Percentiles rank a stretch among this genome's conserved stretches.
Conservation (phyloP, 345 rosid genomes). For the Noccaea bulbosa region DNA sequence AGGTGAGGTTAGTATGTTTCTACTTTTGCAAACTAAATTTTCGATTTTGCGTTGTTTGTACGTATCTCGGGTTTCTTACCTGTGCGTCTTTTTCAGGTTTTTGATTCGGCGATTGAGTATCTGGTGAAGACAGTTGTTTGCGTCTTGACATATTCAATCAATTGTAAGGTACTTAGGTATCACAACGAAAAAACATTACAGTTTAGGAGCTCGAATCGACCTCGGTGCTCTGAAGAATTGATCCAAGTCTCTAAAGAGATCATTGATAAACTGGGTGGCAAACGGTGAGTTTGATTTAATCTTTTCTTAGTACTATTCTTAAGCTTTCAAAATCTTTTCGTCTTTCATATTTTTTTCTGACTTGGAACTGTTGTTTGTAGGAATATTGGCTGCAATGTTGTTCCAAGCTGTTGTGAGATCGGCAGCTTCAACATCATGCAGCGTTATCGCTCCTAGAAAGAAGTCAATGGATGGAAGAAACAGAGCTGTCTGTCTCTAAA, state of each 20-base stretch:
- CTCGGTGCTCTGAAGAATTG: conserved; percentile 50
- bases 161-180: conserved; percentile 47
- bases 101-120: conserved; percentile 58
- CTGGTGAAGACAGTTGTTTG: conserved; percentile 56
- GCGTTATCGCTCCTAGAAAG: conserved; percentile 10
- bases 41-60: neutral
- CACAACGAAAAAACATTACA: conserved; percentile 52
- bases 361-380: conserved; percentile 42
- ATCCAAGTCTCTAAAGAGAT: conserved; percentile 49
- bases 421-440: conserved; percentile 55
- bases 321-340: neutral
- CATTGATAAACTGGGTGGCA: conserved; percentile 48
- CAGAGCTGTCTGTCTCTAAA: conserved; percentile 40
- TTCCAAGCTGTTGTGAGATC: conserved; percentile 55
- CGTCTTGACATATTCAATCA: conserved; percentile 58
- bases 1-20: conserved; percentile 44
- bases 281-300: conserved; percentile 47
- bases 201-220: conserved; percentile 59
- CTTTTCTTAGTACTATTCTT: neutral
- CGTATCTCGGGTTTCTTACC: conserved; percentile 1
- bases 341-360: too few species aligned
- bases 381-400: conserved; percentile 46
- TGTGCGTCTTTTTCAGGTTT: conserved; percentile 55
- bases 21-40: neutral
- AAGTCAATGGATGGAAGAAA: conserved; percentile 41